A percentile compares a stretch with the other conserved stretches of the same genome.
Evolutionary conservation across 2,329 filamentous ascomycete genomes (phyloP).

Genomic region (Nothophoma quercina): DNA sequence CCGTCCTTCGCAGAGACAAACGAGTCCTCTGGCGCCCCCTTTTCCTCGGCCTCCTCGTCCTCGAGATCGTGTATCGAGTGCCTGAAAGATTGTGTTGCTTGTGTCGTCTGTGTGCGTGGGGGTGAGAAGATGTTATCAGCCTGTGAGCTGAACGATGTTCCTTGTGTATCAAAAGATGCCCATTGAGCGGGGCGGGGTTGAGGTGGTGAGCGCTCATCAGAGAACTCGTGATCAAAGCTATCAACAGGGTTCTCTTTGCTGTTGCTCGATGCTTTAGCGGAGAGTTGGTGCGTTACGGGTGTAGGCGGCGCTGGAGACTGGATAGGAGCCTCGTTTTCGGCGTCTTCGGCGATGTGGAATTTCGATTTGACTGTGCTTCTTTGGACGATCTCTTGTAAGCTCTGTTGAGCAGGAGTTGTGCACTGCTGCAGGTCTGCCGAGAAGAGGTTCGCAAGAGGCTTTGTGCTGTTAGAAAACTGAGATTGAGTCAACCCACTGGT

Average conservation of each 20-base stretch:
- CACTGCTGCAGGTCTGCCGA: constrained; percentile 54
- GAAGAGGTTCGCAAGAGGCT: constrained; percentile 60
- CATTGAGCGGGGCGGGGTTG: constrained; percentile 41
- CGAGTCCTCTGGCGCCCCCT: constrained; percentile 51
- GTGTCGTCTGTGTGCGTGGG: constrained; percentile 42
- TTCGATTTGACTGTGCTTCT: constrained; percentile 66
- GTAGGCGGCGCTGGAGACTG: constrained; percentile 37
- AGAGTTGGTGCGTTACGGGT: constrained; percentile 39
- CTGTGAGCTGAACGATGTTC: constrained; percentile 38
- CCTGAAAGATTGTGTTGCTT: constrained; percentile 43
- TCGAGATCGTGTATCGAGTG: constrained; percentile 28
- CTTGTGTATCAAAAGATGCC: constrained; percentile 38
- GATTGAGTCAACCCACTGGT: constrained; percentile 56
- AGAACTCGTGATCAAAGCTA: constrained; percentile 25
- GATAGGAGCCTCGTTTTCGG: constrained; percentile 41
- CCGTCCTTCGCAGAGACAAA: constrained; percentile 59
- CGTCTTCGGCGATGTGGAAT: constrained; percentile 67
- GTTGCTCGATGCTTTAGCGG: constrained; percentile 33
- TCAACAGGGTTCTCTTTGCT: constrained; percentile 40
- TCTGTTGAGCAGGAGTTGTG: constrained; percentile 61
- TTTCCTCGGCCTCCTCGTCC: constrained; percentile 25
- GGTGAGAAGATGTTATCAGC: constrained; percentile 43
- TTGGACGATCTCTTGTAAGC: constrained; percentile 58
- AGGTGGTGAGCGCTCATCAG: constrained; percentile 12
- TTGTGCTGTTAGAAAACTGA: constrained; percentile 32